A percentile compares a stretch with the other conserved stretches of the same genome.
Conservation (phyloP, 192 early-diverging fungal genomes). For the Gonapodya sp. region DNA sequence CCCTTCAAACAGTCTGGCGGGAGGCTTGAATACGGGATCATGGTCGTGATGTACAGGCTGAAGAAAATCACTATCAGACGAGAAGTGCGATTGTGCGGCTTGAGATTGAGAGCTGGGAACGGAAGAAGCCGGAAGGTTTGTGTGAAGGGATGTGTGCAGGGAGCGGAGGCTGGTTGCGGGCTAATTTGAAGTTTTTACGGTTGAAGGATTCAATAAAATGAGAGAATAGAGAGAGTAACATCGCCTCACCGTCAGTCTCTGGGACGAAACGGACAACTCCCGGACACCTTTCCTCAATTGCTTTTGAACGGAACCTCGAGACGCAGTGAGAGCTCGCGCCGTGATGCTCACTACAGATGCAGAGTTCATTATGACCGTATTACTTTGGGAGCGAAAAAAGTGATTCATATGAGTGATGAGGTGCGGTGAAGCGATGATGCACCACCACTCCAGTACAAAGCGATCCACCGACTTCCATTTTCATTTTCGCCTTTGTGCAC, state of each 20-base stretch:
- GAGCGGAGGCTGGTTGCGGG: no score
- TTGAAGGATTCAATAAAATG: no score
- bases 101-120: neutral
- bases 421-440: no score
- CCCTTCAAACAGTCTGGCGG: neutral
- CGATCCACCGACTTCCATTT: no score
- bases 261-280: neutral
- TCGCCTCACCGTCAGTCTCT: no score
- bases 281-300: neutral
- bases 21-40: constrained; percentile 1
- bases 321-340: neutral
- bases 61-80: neutral
- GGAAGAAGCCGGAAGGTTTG: neutral
- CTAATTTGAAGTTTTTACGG: no score
- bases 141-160: no score
- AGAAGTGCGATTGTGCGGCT: neutral
- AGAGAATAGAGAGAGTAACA: no score
- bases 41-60: neutral
- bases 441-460: no score
- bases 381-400: neutral
- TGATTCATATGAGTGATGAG: neutral
- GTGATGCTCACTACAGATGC: neutral
- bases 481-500: no score
- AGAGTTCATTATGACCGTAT: neutral
- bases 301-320: neutral